Evolutionary conservation across 345 rosid species (phyloP).

Genomic region (Gossypium rotundifolium): DNA sequence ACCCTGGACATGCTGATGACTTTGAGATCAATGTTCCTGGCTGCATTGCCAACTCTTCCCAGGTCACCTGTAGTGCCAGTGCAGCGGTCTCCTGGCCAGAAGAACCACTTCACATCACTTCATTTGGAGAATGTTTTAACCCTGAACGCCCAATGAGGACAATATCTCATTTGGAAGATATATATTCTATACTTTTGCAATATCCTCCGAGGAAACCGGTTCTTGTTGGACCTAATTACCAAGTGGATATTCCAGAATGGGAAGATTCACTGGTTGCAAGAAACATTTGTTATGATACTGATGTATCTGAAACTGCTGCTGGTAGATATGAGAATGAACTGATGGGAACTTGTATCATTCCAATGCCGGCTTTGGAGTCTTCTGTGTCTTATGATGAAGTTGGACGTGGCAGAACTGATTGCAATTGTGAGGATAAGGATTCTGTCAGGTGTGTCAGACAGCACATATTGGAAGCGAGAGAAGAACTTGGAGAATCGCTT

Average conservation of each 20-base stretch:
- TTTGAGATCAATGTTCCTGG: conserved; percentile 16
- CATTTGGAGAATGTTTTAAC: conserved; percentile 20
- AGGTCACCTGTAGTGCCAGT: conserved; percentile 24
- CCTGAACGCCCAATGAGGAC: conserved; percentile 22
- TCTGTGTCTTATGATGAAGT: conserved; percentile 11
- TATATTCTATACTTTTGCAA: conserved; percentile 30
- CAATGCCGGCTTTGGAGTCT: conserved; percentile 36
- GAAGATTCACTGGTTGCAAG: conserved; percentile 1
- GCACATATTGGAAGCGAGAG: conserved; percentile 59
- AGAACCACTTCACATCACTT: conserved; percentile 19
- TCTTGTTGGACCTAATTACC: conserved; percentile 63
- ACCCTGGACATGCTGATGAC: conserved; percentile 11
- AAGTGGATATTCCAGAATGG: conserved; percentile 53
- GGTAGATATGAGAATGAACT: conserved; percentile 27
- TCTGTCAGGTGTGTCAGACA: conserved; percentile 58
- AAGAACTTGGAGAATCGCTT: conserved; percentile 30
- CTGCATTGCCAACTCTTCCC: conserved; percentile 21
- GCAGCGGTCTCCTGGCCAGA: conserved; percentile 26
- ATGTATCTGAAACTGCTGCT: conserved; percentile 11
- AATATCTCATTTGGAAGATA: conserved; percentile 22
- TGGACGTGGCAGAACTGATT: conserved; percentile 45
- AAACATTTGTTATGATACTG: not conserved
- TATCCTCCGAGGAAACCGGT: conserved; percentile 39
- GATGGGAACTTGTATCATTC: conserved; percentile 62
- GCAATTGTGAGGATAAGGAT: conserved; percentile 48